Evolutionary conservation across 139 green algal species (phyloP).

Genomic region (Ulvella scutata): DNA sequence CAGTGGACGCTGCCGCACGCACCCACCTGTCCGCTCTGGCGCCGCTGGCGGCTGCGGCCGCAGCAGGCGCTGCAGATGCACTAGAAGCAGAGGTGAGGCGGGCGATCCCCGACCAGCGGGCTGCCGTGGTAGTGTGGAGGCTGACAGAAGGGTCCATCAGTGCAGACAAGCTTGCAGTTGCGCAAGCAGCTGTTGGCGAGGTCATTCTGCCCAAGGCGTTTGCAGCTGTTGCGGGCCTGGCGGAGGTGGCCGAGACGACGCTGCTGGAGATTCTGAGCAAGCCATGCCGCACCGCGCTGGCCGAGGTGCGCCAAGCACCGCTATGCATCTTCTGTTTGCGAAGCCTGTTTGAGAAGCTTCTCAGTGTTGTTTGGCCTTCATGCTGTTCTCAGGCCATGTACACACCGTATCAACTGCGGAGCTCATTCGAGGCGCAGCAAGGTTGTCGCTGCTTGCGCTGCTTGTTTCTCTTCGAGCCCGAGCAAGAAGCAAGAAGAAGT

Average conservation of each 20-base stretch:
- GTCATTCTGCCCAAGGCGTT: constrained; percentile 3
- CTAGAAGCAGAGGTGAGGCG: background rate
- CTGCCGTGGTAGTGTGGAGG: background rate
- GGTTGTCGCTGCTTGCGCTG: no score
- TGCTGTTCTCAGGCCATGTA: no score
- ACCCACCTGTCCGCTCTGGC: background rate
- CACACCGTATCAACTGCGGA: no score
- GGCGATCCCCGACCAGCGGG: background rate
- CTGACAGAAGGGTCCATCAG: background rate
- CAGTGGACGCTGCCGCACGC: background rate
- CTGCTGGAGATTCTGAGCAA: background rate
- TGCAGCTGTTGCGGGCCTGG: background rate
- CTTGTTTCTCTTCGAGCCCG: no score
- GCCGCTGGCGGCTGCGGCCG: background rate
- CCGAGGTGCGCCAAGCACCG: background rate
- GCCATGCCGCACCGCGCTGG: background rate
- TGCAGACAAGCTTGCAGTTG: background rate
- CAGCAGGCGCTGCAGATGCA: background rate
- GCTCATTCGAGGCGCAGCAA: no score
- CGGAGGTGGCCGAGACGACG: background rate
- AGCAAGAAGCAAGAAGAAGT: no score
- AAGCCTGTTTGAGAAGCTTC: no score
- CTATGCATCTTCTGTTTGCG: no score
- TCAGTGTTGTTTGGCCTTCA: no score
- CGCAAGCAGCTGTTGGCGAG: background rate